A percentile compares a stretch with the other conserved stretches of the same genome.
Conservation (phyloP, 805 yeast genomes). For the Teunomyces barrocoloradensis region DNA sequence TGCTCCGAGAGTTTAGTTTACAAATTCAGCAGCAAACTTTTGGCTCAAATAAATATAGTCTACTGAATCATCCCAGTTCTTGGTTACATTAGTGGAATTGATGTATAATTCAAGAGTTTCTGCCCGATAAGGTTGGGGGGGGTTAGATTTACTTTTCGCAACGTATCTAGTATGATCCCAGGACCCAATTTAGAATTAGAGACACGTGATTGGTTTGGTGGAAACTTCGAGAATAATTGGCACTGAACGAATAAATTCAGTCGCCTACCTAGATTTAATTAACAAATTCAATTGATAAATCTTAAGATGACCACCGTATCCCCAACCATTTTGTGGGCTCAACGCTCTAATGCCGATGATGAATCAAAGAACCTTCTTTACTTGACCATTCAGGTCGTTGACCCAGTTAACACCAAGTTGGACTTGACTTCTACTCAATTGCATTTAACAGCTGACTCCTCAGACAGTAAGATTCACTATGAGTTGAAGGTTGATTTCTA, state of each 20-base stretch:
- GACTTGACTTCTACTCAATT: conserved; percentile 57
- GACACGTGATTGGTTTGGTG: not conserved
- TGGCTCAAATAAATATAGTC: too few relatives aligned
- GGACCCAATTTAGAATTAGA: too few relatives aligned
- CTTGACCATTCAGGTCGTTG: conserved; percentile 71
- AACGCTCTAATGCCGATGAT: conserved; percentile 79
- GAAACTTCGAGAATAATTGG: conserved; percentile 1
- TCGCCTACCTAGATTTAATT: not conserved
- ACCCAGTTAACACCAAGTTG: conserved; percentile 61
- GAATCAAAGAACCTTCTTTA: conserved; percentile 70
- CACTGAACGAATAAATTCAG: not conserved
- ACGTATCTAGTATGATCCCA: too few relatives aligned
- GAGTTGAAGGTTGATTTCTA: conserved; percentile 70
- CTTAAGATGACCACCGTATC: conserved; percentile 20
- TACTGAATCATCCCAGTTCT: too few relatives aligned
- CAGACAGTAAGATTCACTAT: conserved; percentile 51
- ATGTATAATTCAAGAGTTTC: too few relatives aligned
- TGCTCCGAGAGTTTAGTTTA: too few relatives aligned
- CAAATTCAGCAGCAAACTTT: too few relatives aligned
- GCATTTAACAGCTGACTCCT: conserved; percentile 47
- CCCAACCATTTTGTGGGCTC: conserved; percentile 88
- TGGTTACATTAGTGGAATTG: too few relatives aligned
- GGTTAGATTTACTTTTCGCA: too few relatives aligned
- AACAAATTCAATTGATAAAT: not conserved
- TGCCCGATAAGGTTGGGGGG: too few relatives aligned